Percentiles rank a stretch among this genome's conserved stretches.
Conservation (phyloP, 805 yeast genomes). For the Kuraishia molischiana region DNA sequence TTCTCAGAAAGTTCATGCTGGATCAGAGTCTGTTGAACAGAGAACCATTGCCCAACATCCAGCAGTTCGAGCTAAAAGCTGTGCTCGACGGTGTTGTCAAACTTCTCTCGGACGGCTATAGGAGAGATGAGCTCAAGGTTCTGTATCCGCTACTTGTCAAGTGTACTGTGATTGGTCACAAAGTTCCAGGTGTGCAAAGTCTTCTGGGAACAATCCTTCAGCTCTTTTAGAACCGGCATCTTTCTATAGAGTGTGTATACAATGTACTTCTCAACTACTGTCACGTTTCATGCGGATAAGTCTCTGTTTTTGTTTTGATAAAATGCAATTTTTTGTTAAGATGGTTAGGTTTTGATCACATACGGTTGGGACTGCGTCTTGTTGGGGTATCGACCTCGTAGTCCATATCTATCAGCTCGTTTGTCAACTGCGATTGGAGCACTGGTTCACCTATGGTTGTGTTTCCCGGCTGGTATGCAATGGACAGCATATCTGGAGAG, state of each 20-base stretch:
- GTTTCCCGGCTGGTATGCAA: neutral
- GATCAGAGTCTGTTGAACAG: constrained; percentile 49
- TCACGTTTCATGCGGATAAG: too few species aligned
- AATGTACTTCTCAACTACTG: too few species aligned
- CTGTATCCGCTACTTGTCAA: constrained; percentile 14
- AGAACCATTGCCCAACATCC: constrained; percentile 60
- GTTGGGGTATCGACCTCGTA: neutral
- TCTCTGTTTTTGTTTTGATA: too few species aligned
- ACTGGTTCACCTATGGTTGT: neutral
- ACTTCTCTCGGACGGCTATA: neutral
- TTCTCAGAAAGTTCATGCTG: constrained; percentile 52
- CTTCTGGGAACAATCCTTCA: neutral
- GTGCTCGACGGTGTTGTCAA: constrained; percentile 32
- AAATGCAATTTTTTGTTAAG: too few species aligned
- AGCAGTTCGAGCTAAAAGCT: constrained; percentile 48
- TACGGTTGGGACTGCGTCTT: neutral
- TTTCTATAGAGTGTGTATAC: too few species aligned
- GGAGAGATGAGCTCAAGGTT: constrained; percentile 1
- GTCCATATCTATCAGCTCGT: neutral
- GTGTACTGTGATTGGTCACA: constrained; percentile 9
- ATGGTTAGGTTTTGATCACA: too few species aligned
- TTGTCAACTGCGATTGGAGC: neutral
- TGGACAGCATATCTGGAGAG: neutral
- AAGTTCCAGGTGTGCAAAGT: constrained; percentile 8
- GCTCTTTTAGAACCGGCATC: neutral